Percentiles rank a stretch among this genome's conserved stretches.
Evolutionary conservation across 345 rosid genomes (phyloP).

Genomic region (Passiflora organensis): DNA sequence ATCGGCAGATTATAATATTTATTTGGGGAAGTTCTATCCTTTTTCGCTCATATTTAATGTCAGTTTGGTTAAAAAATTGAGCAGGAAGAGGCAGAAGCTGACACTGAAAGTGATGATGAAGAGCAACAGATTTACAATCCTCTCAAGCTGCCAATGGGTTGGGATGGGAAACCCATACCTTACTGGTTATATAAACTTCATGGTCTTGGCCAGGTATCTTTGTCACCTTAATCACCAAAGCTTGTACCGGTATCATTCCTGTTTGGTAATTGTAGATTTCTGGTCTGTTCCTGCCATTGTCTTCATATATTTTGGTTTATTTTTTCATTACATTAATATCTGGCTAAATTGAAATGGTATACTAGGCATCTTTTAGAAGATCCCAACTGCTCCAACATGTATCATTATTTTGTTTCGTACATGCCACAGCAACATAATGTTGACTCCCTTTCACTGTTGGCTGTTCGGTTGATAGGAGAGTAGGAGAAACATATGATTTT

Average conservation of each 20-base stretch:
- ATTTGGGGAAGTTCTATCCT: too few species aligned
- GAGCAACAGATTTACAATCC: slow-evolving; percentile 94
- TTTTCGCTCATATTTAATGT: neutral
- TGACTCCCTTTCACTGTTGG: too few species aligned
- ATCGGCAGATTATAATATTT: neutral
- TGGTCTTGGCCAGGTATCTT: slow-evolving; percentile 90
- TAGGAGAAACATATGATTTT: too few species aligned
- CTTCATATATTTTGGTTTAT: too few species aligned
- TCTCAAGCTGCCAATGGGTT: slow-evolving; percentile 92
- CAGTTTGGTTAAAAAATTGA: slow-evolving; percentile 10
- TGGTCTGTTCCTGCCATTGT: too few species aligned
- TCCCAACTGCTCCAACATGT: too few species aligned
- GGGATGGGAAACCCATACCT: slow-evolving; percentile 99
- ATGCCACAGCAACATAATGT: too few species aligned
- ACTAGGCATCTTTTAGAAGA: too few species aligned
- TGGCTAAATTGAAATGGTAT: too few species aligned
- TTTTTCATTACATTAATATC: too few species aligned
- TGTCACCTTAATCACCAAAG: neutral
- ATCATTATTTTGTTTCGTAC: too few species aligned
- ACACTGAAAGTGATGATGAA: slow-evolving; percentile 96
- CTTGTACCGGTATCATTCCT: neutral
- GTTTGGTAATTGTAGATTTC: neutral
- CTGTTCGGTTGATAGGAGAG: too few species aligned
- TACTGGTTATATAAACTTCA: slow-evolving; percentile 99
- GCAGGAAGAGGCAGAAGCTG: slow-evolving; percentile 89